phyloP scores from a whole-genome alignment of 129 eudicot species.

The Lonicera japonica region DNA sequence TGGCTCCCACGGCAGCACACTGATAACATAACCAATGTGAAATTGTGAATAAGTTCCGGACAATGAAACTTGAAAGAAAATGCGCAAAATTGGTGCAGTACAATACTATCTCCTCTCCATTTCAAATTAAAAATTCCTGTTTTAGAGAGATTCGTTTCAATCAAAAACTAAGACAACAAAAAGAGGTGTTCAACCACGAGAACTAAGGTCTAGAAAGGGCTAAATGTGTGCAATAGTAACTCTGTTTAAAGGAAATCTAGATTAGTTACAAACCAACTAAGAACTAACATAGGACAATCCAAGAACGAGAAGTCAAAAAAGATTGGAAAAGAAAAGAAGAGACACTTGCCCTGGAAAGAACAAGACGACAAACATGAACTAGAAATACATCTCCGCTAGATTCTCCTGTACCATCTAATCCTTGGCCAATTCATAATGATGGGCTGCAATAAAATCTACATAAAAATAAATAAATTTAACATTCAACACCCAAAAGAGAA shows the following conservation, averaged over 20 bases:
- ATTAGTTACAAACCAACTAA: too few relatives aligned
- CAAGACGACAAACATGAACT: constrained; percentile 84
- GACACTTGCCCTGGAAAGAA: constrained; percentile 92
- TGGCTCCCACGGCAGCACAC: constrained; percentile 89
- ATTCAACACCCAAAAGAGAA: too few relatives aligned
- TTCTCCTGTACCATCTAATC: constrained; percentile 77
- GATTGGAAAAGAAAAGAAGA: neutral
- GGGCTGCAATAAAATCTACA: constrained; percentile 49
- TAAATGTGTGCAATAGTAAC: too few relatives aligned
- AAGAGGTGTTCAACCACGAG: too few relatives aligned
- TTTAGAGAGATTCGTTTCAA: neutral
- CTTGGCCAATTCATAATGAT: constrained; percentile 90
- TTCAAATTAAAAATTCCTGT: neutral
- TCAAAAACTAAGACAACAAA: too few relatives aligned
- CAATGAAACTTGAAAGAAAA: too few relatives aligned
- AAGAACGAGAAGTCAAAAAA: neutral
- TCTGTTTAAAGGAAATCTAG: too few relatives aligned
- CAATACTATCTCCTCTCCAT: too few relatives aligned
- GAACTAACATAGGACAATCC: neutral
- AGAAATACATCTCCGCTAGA: constrained; percentile 81
- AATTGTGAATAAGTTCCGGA: too few relatives aligned
- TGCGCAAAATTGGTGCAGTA: too few relatives aligned
- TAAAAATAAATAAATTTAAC: neutral
- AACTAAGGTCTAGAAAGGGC: too few relatives aligned
- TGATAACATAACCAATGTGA: constrained; percentile 11